phyloP scores from a whole-genome alignment of 2,329 filamentous ascomycete genomes.

The Chrysosphaeria jannelii region DNA sequence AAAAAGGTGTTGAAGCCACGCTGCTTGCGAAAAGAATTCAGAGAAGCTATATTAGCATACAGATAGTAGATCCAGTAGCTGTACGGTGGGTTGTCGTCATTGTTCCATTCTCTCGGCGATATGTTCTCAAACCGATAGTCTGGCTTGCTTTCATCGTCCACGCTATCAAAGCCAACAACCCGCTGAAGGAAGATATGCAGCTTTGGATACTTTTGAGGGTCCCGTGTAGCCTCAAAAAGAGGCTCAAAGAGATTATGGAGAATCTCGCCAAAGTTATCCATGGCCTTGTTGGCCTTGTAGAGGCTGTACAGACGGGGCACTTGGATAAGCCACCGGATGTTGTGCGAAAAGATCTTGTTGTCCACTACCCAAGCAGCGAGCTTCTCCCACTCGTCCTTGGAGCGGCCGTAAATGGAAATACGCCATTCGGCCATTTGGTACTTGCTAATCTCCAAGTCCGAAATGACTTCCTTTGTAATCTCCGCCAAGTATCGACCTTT shows the following conservation, averaged over 20 bases:
- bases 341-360: slow-evolving; percentile 93
- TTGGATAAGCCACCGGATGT: slow-evolving; percentile 90
- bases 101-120: slow-evolving; percentile 67
- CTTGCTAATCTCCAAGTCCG: slow-evolving; percentile 91
- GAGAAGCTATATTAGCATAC: slow-evolving; percentile 72
- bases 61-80: slow-evolving; percentile 98
- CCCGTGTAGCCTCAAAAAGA: slow-evolving; percentile 79
- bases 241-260: slow-evolving; percentile 79
- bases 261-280: slow-evolving; percentile 74
- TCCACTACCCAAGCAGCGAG: slow-evolving; percentile 91
- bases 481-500: slow-evolving; percentile 86
- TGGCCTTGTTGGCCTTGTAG: slow-evolving; percentile 66
- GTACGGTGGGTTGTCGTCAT: slow-evolving; percentile 88
- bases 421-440: slow-evolving; percentile 99
- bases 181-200: slow-evolving; percentile 82
- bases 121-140: slow-evolving; percentile 81
- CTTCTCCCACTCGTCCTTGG: slow-evolving; percentile 88
- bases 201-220: slow-evolving; percentile 67
- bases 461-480: slow-evolving; percentile 92
- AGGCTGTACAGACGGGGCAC: slow-evolving; percentile 85
- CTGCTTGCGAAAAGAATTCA: slow-evolving; percentile 74
- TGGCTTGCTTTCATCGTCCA: slow-evolving; percentile 92
- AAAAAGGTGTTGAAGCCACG: slow-evolving; percentile 91
- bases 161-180: slow-evolving; percentile 89
- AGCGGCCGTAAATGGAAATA: slow-evolving; percentile 85